Evolutionary conservation across 768 basidiomycete genomes (phyloP), one percentile per base, ranked within the genome.

Genomic region (Serendipita sp.): DNA sequence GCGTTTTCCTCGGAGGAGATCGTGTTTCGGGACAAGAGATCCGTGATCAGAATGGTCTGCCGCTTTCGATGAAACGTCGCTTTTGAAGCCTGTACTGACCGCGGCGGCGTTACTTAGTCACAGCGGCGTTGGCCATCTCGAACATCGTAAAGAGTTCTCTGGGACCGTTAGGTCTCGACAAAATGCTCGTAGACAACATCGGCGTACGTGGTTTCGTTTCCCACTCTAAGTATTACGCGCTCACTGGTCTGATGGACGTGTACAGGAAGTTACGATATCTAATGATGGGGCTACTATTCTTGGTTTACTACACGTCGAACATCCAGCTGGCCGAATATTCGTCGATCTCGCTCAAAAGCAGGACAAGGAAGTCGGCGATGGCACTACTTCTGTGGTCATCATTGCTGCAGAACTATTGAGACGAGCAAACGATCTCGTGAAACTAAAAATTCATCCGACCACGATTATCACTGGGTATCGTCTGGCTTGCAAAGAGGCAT

Each of bases 251-350:
- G 58, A 36, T 65, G 50, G 4, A 33, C 33, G 40, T n/a, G 8
- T 50, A 3, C 74, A 95, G 92, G 96, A 99, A 81, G 94, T 98
- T 33, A 98, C 96, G 34, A 98, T 99, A 73, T 97, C 96, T 53
- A 99, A 99, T 75, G 96, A 98, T 76, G 96, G 96, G 55, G 96
- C 96, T 15, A 98, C 96, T n/a, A 99, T 99, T 69, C 83, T 99
- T 44, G 86, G 90, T 27, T 80, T 98, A 18, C 79, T 98, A 44
- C 85, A 91, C 15, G 94, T 99, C 50, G 91, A 96, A 70, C 92
- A 98, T 72, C 96, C 96, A 31, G 96, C 96, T 3, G 96, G 93
- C 23, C 87, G 91, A 67, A 93, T 99, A 67, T 92, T 99, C 68
- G 94, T 98, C 53, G 93, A 97, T 75, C 88, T 99, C 50, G 93